Evolutionary conservation across 2,329 filamentous ascomycete genomes (phyloP).

Genomic region (Fusarium euwallaceae): DNA sequence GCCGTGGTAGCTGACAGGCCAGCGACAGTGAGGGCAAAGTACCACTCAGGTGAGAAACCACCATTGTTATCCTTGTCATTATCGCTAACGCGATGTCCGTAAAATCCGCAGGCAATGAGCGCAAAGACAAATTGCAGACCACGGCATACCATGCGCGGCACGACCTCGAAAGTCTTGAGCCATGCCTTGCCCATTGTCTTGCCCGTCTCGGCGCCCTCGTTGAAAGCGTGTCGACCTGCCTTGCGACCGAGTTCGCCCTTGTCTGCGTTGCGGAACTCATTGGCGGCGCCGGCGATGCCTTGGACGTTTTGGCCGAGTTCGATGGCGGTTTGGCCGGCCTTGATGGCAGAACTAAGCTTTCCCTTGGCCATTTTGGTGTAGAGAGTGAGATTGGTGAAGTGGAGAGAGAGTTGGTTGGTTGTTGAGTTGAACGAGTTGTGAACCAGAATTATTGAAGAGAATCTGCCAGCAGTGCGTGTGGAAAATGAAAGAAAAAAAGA

Average conservation of each 20-base stretch:
- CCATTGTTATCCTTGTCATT: slow-evolving; percentile 54
- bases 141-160: slow-evolving; percentile 68
- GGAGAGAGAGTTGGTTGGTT: not conserved
- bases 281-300: slow-evolving; percentile 44
- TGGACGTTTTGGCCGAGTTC: slow-evolving; percentile 50
- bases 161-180: slow-evolving; percentile 60
- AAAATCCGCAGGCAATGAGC: slow-evolving; percentile 77
- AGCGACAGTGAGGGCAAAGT: slow-evolving; percentile 72
- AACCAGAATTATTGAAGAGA: not conserved
- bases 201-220: slow-evolving; percentile 52
- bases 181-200: slow-evolving; percentile 60
- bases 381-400: not conserved
- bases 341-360: slow-evolving; percentile 48
- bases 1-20: slow-evolving; percentile 67
- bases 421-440: not conserved
- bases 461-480: not conserved
- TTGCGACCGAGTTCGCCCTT: slow-evolving; percentile 52
- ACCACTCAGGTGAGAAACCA: slow-evolving; percentile 68
- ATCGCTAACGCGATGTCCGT: slow-evolving; percentile 67
- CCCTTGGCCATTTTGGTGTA: slow-evolving; percentile 47
- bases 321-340: slow-evolving; percentile 52
- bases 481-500: not conserved
- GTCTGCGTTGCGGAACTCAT: slow-evolving; percentile 50
- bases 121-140: slow-evolving; percentile 78
- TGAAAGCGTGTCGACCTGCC: slow-evolving; percentile 51